phyloP scores from a whole-genome alignment of 1,284 basidiomycete species.

The Athelia psychrophila region DNA sequence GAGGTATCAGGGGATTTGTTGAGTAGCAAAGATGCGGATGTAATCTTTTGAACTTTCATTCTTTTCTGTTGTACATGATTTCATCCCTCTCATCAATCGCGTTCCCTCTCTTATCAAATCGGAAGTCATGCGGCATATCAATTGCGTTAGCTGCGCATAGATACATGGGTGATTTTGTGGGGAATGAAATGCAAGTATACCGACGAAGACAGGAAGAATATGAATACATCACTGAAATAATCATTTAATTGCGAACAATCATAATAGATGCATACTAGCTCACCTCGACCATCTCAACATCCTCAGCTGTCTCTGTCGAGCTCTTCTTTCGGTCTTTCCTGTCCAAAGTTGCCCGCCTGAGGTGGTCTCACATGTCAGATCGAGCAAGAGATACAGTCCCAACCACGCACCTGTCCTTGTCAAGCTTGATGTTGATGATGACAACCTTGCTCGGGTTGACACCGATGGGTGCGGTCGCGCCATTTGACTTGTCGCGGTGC shows the following conservation, averaged over 20 bases:
- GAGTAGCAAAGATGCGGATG: constrained; percentile 85
- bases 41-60: constrained; percentile 72
- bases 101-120: constrained; percentile 14
- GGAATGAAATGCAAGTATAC: constrained; percentile 26
- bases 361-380: constrained; percentile 1
- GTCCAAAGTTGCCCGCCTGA: constrained; percentile 76
- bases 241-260: constrained; percentile 10
- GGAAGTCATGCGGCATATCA: constrained; percentile 49
- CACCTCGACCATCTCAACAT: constrained; percentile 79
- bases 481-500: constrained; percentile 97
- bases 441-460: constrained; percentile 98
- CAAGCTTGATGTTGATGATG: constrained; percentile 88
- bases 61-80: constrained; percentile 1
- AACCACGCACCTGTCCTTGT: constrained; percentile 74
- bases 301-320: constrained; percentile 50
- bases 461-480: constrained; percentile 90
- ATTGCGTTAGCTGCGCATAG: constrained; percentile 39
- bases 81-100: constrained; percentile 8
- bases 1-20: constrained; percentile 56
- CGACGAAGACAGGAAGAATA: constrained; percentile 19
- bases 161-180: constrained; percentile 52
- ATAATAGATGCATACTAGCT: constrained; percentile 26
- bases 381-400: neutral
- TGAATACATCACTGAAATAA: constrained; percentile 28
- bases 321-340: constrained; percentile 76